Percentiles rank a stretch among this genome's conserved stretches.
These are phyloP conservation scores for Porogramme epimiltina DNA, from an alignment of 1,284 basidiomycete species.

Conservation along the genomic window DNA sequence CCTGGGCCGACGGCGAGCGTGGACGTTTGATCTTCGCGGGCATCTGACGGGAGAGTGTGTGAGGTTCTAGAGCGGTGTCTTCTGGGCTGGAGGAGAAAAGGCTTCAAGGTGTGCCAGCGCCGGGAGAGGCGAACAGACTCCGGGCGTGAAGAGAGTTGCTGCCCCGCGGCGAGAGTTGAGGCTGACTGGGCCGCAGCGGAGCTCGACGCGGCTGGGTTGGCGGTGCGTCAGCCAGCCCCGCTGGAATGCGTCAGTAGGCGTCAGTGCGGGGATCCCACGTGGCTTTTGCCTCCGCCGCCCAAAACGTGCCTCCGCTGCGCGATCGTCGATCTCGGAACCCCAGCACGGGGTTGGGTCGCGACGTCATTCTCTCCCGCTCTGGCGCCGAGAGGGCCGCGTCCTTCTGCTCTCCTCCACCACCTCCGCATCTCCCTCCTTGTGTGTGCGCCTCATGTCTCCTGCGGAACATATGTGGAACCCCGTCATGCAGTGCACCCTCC, in stretches of 20 bases:
- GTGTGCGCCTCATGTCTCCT: background rate
- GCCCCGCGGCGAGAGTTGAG: background rate
- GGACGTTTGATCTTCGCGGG: conserved; percentile 26
- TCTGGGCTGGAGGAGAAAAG: background rate
- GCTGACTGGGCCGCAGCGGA: background rate
- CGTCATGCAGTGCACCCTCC: too few relatives aligned
- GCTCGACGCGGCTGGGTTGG: background rate
- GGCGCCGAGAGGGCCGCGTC: background rate
- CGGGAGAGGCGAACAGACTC: background rate
- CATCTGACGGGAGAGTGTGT: too few relatives aligned
- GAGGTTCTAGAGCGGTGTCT: background rate
- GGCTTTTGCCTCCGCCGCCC: background rate
- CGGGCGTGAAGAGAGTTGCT: background rate
- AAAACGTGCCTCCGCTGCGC: background rate
- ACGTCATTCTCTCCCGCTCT: background rate
- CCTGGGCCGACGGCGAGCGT: conserved; percentile 20
- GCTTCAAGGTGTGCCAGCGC: background rate
- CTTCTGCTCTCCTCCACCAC: background rate
- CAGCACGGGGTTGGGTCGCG: background rate
- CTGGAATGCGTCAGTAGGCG: too few relatives aligned
- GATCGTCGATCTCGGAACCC: conserved; percentile 5
- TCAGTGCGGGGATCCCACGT: background rate
- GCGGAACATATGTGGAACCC: too few relatives aligned
- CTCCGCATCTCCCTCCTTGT: background rate
- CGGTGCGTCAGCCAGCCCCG: background rate